These are phyloP conservation scores for Umbilicus rupestris DNA, from an alignment of 164 flowering plant genomes.

Conservation along the genomic window DNA sequence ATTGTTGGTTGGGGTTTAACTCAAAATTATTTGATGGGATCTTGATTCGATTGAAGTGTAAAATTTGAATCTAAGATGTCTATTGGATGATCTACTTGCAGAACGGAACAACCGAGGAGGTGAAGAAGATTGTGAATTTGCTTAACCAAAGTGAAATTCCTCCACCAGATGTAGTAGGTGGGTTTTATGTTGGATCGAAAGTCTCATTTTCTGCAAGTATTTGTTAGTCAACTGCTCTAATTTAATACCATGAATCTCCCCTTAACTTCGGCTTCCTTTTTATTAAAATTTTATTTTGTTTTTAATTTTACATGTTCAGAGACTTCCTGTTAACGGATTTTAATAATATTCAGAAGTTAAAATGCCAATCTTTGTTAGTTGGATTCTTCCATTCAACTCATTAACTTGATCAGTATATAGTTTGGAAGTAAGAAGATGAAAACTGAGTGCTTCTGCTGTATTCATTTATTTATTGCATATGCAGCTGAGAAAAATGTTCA, in stretches of 20 bases:
- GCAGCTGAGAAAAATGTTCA: not conserved
- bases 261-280: not conserved
- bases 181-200: slow-evolving; percentile 11
- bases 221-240: not conserved
- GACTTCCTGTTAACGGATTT: no score
- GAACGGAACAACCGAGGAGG: slow-evolving; percentile 84
- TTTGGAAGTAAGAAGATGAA: not conserved
- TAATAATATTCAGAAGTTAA: no score
- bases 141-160: slow-evolving; percentile 68
- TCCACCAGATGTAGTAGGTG: slow-evolving; percentile 70
- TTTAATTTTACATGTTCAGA: no score
- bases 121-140: slow-evolving; percentile 61
- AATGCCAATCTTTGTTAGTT: not conserved
- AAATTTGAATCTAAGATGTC: not conserved
- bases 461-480: not conserved
- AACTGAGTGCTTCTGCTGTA: not conserved
- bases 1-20: no score
- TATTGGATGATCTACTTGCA: slow-evolving; percentile 14
- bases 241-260: not conserved
- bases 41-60: no score
- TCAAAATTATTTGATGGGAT: no score
- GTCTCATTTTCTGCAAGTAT: not conserved
- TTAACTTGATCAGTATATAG: not conserved
- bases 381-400: not conserved
- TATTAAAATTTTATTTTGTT: no score